Evolutionary conservation across 441 rosid genomes (phyloP).

Genomic region (Pelargonium cotyledonis): DNA sequence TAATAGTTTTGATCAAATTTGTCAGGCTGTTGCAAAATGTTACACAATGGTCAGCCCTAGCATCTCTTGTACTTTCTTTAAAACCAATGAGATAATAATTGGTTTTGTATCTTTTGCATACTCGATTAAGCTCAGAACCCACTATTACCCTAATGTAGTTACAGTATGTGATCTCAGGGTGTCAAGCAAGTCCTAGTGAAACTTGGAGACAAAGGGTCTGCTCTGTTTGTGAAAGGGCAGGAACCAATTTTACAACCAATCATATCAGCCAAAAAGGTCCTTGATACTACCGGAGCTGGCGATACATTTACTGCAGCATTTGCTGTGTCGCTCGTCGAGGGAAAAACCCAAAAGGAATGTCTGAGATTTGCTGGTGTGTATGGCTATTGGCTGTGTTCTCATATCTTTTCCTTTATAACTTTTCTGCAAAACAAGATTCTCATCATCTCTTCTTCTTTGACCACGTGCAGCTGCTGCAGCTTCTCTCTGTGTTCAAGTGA

Average conservation of each 20-base stretch:
- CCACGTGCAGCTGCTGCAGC: constrained; percentile 77
- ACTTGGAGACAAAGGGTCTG: constrained; percentile 85
- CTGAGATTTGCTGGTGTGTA: constrained; percentile 71
- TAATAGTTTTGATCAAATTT: constrained; percentile 59
- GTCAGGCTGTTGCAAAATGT: constrained; percentile 54
- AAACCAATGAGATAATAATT: too few relatives aligned
- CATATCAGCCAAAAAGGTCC: constrained; percentile 57
- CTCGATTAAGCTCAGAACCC: neutral
- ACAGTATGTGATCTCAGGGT: constrained; percentile 48
- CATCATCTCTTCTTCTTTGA: constrained; percentile 7
- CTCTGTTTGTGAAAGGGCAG: constrained; percentile 60
- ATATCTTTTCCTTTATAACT: neutral
- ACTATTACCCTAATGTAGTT: neutral
- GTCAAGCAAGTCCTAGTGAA: constrained; percentile 72
- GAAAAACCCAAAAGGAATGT: constrained; percentile 61
- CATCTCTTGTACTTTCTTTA: neutral
- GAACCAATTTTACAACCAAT: constrained; percentile 62
- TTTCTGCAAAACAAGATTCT: neutral
- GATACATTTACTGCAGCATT: constrained; percentile 93
- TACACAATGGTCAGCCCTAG: constrained; percentile 50
- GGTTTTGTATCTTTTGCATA: too few relatives aligned
- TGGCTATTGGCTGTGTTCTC: constrained; percentile 2
- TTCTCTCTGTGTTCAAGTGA: constrained; percentile 84
- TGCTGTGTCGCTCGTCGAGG: constrained; percentile 85
- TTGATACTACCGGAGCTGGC: constrained; percentile 95